Evolutionary conservation across 176 grass and related monocot genomes (phyloP), one percentile per base, ranked within the genome.

Genomic region (Phoenix roebelenii): DNA sequence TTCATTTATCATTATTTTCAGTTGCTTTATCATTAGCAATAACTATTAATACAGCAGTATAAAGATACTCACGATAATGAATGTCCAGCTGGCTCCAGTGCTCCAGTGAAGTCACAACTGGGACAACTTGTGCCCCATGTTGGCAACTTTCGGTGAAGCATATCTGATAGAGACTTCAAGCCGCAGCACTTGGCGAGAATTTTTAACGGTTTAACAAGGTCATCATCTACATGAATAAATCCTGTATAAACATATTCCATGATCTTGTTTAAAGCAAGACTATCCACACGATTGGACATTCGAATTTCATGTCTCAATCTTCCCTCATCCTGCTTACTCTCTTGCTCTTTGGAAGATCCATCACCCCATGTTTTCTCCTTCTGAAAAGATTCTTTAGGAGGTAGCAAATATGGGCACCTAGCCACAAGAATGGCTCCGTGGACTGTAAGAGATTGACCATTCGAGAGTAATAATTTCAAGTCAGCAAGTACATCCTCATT

Each of bases 241-340:
- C 78, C 80, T 72, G 83, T 75, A 76, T 90, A 96, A 44, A 83
- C 23, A 50, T 96, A 90, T 51, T 84, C 87, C 83, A 96, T 66
- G 72, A 90, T 63, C 69, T 82, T 96, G 57, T 68, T 68, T 59
- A 96, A 54, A 64, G 83, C 78, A 10, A 4, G 58, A 57, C 72
- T 79, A 75, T 88, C 81, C 65, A 96, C 83, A 53, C 72, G 86
- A 50, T 83, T 77, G 23, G 92, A 96, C 61, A 96, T 88, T 57
- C 77, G 76, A 49, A 96, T 59, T 39, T 51, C 59, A 65, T 62
- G 74, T 57, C 26, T 15, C 55, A 67, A 70, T 72, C 59, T 74
- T 64, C 51, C 72, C 25, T 19, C 10, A 54, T 72, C 49, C 19
- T 39, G 9, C 59, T 28, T 14, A 63, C 24, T 52, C 5, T 19